Evolutionary conservation across 2,329 filamentous ascomycete species (phyloP).

Genomic region (Chrysoporthe cubensis): DNA sequence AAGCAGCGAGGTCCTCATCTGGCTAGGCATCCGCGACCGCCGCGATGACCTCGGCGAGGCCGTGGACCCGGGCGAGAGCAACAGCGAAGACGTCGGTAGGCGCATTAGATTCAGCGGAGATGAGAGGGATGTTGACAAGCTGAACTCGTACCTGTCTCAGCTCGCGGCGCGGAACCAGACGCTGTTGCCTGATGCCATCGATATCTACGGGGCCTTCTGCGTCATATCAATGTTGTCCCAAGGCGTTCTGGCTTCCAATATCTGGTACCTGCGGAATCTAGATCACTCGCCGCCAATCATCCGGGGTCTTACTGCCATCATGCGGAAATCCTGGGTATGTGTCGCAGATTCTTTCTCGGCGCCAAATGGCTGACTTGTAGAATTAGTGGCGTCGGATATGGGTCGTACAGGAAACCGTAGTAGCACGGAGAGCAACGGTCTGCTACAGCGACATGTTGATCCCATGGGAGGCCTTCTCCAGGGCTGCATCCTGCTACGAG

Average conservation of each 20-base stretch:
- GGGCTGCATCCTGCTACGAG: background rate
- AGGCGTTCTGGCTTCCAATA: conserved; percentile 1
- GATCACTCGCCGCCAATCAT: background rate
- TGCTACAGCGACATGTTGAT: conserved; percentile 19
- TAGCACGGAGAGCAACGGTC: background rate
- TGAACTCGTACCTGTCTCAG: conserved; percentile 1
- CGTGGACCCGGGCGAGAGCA: background rate
- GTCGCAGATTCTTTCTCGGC: too few relatives aligned
- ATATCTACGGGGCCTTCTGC: conserved; percentile 13
- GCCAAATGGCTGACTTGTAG: background rate
- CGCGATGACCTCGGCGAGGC: background rate
- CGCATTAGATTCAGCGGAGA: conserved; percentile 5
- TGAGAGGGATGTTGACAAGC: conserved; percentile 6
- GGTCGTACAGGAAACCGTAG: conserved; percentile 18
- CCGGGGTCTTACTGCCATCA: background rate
- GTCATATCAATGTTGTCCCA: conserved; percentile 16
- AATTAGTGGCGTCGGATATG: conserved; percentile 15
- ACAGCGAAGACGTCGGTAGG: background rate
- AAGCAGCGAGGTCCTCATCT: conserved; percentile 17
- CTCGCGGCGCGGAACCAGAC: background rate
- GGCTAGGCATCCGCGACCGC: conserved; percentile 2
- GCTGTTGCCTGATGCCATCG: background rate
- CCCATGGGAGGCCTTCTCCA: conserved; percentile 16
- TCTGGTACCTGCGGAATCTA: conserved; percentile 17
- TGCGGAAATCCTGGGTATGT: background rate